Evolutionary conservation across 2,329 filamentous ascomycete genomes (phyloP), one percentile per base, ranked within the genome.

Genomic region (Pseudocercospora fijiensis): DNA sequence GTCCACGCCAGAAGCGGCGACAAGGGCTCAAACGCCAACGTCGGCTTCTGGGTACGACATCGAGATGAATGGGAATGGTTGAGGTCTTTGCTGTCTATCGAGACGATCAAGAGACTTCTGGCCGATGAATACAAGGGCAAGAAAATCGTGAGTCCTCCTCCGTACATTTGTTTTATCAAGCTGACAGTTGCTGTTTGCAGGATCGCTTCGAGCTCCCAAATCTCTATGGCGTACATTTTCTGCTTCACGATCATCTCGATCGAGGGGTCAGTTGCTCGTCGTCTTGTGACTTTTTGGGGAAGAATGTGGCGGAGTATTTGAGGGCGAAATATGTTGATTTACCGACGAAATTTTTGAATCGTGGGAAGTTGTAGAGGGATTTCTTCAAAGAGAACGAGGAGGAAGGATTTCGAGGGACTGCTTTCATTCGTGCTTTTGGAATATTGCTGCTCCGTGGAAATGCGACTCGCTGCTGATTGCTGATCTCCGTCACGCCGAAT

Each of bases 31-130:
- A 74, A 76, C 51, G 72, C 71, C 10, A 76, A 76, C 55, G 69
- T 75, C 4, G 75, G 78, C 58, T 65, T 77, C 64, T 85, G 80
- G 67, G 79, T 81, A 4, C 73, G 78, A 4, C 66, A 67, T 53
- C 43, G 60, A 4, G 73, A 75, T n/a, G 73, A 75, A 53, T 77
- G 68, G 63, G 67, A 72, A 13, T 77, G 75, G 75, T 59, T 77
- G 26, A 68, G 72, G 16, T 67, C 65, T 8, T 37, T 74, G 3
- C 65, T 76, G 8, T 70, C 67, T n/a, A 61, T 68, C 2, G 67
- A 72, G 3, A 73, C 56, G 5, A 65, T 77, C 37, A 70, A 70
- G 58, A 28, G 61, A 9, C 53, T 77, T 53, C 55, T 77, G 37
- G 73, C 66, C n/a, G 71, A 74, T 13, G 75, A 77, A 63, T 76